Evolutionary conservation across 306 rosid species (phyloP).

Genomic region (Castanospermum australe): DNA sequence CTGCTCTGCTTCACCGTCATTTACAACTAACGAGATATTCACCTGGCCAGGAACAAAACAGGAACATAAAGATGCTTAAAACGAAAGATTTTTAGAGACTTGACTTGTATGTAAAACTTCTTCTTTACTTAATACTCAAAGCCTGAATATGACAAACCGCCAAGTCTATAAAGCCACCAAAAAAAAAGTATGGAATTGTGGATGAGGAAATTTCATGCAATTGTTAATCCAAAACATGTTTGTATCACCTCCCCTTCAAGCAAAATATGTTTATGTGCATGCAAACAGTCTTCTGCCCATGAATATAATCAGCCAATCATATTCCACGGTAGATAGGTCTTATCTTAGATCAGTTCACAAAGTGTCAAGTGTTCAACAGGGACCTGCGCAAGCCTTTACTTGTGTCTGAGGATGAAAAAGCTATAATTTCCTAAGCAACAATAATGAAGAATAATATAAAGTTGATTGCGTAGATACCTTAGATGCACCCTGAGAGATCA

Average conservation of each 20-base stretch:
- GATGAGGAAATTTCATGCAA: background rate
- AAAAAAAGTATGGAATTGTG: background rate
- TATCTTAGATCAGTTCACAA: background rate
- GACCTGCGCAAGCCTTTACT: background rate
- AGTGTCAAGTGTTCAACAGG: background rate
- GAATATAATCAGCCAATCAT: background rate
- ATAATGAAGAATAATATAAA: background rate
- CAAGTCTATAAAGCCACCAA: background rate
- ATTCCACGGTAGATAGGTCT: background rate
- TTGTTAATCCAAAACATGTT: background rate
- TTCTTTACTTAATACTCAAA: background rate
- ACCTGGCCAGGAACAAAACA: constrained; percentile 50
- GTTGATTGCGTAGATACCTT: constrained; percentile 57
- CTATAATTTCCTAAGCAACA: background rate
- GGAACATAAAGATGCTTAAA: constrained; percentile 10
- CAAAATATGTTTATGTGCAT: background rate
- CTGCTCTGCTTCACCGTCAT: constrained; percentile 82
- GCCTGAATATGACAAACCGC: background rate
- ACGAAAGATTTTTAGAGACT: background rate
- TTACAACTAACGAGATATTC: constrained; percentile 86
- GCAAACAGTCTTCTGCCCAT: background rate
- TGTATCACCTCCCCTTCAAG: background rate
- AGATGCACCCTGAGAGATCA: constrained; percentile 98
- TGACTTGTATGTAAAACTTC: constrained; percentile 1
- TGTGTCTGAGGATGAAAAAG: background rate